phyloP scores from a whole-genome alignment of 345 rosid genomes.

The Durio zibethinus region DNA sequence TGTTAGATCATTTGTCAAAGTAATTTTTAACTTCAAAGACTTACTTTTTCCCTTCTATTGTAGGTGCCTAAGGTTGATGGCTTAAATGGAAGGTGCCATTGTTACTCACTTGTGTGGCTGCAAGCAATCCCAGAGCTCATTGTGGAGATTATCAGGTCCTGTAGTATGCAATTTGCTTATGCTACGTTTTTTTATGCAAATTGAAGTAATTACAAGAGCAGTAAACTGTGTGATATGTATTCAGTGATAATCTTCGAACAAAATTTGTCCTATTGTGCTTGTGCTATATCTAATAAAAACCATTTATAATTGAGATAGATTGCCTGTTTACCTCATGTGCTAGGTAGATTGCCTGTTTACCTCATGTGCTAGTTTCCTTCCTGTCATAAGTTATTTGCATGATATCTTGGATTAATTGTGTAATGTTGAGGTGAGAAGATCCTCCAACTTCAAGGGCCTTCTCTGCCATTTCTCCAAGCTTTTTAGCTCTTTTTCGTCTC shows the following conservation, averaged over 20 bases:
- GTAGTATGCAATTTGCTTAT: not conserved
- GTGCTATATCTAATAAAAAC: not conserved
- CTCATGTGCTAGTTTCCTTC: too few species aligned
- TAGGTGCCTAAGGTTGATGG: not conserved
- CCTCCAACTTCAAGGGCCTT: conserved; percentile 29
- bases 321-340: not conserved
- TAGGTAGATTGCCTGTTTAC: too few species aligned
- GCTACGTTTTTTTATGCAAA: not conserved
- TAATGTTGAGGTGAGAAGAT: conserved; percentile 26
- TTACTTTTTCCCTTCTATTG: not conserved
- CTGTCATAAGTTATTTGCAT: not conserved
- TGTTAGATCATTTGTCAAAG: too few species aligned
- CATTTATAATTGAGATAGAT: not conserved
- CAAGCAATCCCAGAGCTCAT: not conserved
- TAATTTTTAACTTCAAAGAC: too few species aligned
- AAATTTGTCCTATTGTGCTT: too few species aligned
- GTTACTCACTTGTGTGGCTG: not conserved
- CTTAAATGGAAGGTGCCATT: not conserved
- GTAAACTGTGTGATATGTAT: too few species aligned
- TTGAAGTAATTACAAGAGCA: not conserved
- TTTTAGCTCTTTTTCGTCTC: conserved; percentile 28
- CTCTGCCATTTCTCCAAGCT: conserved; percentile 23
- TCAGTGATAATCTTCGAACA: too few species aligned
- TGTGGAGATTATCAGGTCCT: not conserved
- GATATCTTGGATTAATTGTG: conserved; percentile 24